Evolutionary conservation across 148 eudicot genomes (phyloP), one percentile per base, ranked within the genome.

Genomic region (Rhododendron williamsianum): DNA sequence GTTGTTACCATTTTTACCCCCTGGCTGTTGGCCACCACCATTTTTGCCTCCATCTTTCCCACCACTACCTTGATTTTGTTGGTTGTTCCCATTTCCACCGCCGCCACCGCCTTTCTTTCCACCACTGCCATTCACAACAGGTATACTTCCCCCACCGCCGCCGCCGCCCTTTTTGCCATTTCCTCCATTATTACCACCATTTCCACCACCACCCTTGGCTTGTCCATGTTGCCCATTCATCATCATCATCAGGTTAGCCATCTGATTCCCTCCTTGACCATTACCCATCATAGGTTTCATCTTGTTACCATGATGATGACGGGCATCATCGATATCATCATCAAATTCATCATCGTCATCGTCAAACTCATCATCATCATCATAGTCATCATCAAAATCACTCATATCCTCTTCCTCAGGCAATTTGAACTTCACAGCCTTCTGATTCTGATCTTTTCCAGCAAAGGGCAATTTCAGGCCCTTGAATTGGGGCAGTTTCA

Each of bases 171-270:
- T 90, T 38, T 87, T 89, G 18, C 85, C 88, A 45, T 81, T 83
- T 30, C 87, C 89, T 1, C 86, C 89, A 9, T 65, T 77, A 0
- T 77, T 83, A 72, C 84, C 85, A 67, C 46, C 71, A 13, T 82
- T 65, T 65, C 71, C 88, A 19, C 60, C 60, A 7, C 86, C 78
- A 4, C 86, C 78, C 85, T 90, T 90, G 86, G 81, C 86, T 52
- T 84, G 58, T 21, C 58, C 58, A n/a, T n/a, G n/a, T n/a, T n/a
- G n/a, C n/a, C n/a, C n/a, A 54, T 54, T 54, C 60, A 54, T 78
- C 92, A 94, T 87, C 93, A 90, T 87, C 94, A 88, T 87, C 87
- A 84, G 86, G n/a, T 85, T 83, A 56, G 88, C 87, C 86, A 88
- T 88, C 88, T 87, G 88, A 4, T 82, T 82, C 21, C 89, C 90